phyloP scores from a whole-genome alignment of 2,329 filamentous ascomycete species.

The Knufia petricola region DNA sequence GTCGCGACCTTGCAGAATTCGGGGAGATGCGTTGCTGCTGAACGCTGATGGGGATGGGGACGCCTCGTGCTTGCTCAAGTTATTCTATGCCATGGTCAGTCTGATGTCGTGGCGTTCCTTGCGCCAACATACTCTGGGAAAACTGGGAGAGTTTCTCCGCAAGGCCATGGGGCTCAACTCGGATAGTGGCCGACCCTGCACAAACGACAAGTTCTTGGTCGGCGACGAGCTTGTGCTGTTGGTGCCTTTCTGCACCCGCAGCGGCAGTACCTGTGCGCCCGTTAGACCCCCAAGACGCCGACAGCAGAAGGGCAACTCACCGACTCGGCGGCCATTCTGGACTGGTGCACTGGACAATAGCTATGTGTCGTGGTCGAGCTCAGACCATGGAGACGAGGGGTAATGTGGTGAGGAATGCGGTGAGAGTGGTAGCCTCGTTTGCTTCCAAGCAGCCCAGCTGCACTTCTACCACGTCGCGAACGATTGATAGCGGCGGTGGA shows the following conservation, averaged over 20 bases:
- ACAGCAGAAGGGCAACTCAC: constrained; percentile 11
- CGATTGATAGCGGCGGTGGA: constrained; percentile 6
- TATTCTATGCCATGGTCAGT: constrained; percentile 14
- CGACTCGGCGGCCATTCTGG: constrained; percentile 19
- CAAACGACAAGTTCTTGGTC: constrained; percentile 49
- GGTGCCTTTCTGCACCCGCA: constrained; percentile 27
- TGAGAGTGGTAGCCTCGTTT: not conserved
- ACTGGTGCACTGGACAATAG: constrained; percentile 16
- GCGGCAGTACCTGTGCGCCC: constrained; percentile 23
- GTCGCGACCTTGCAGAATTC: constrained; percentile 72
- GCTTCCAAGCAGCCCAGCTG: constrained; percentile 20
- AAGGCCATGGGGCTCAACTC: constrained; percentile 81
- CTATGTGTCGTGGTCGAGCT: constrained; percentile 19
- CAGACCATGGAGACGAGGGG: constrained; percentile 17
- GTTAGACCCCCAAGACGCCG: not conserved
- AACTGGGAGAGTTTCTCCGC: constrained; percentile 86
- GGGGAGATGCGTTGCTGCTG: constrained; percentile 50
- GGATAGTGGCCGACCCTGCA: constrained; percentile 62
- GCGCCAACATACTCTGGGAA: constrained; percentile 73
- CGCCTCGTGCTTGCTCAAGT: constrained; percentile 57
- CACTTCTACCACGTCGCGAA: constrained; percentile 8
- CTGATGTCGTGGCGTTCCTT: too few relatives aligned
- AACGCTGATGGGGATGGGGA: constrained; percentile 78
- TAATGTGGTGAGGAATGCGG: constrained; percentile 1
- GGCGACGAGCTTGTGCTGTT: constrained; percentile 40